Conservation (phyloP, 2,329 filamentous ascomycete species). For the Trichoderma atroviride region DNA sequence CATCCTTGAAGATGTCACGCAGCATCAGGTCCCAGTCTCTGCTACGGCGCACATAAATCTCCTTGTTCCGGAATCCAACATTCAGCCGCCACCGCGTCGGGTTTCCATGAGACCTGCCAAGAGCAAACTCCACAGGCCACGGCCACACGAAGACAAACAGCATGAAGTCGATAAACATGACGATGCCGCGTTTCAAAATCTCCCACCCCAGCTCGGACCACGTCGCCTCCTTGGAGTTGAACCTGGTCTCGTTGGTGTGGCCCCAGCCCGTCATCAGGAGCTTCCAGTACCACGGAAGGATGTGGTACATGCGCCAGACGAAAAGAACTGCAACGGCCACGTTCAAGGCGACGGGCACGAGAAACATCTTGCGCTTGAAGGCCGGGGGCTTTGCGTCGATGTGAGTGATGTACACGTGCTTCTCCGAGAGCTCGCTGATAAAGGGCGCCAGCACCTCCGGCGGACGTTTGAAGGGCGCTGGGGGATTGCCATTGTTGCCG, state of each 20-base stretch:
- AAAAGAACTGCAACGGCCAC: constrained; percentile 65
- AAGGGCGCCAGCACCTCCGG: constrained; percentile 67
- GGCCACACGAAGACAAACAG: constrained; percentile 69
- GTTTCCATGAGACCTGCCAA: constrained; percentile 59
- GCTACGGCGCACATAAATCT: constrained; percentile 80
- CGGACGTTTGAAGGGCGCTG: constrained; percentile 69
- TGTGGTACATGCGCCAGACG: constrained; percentile 67
- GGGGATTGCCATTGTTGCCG: constrained; percentile 44
- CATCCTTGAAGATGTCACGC: constrained; percentile 55
- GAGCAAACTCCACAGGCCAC: constrained; percentile 74
- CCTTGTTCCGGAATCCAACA: constrained; percentile 75
- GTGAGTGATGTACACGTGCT: constrained; percentile 82
- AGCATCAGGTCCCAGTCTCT: constrained; percentile 69
- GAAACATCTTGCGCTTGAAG: constrained; percentile 82
- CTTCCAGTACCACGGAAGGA: constrained; percentile 72
- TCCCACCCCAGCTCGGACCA: constrained; percentile 60
- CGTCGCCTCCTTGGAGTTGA: constrained; percentile 59
- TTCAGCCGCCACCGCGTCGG: constrained; percentile 73
- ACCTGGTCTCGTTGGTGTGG: constrained; percentile 65
- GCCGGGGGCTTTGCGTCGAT: constrained; percentile 70
- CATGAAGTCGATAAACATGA: constrained; percentile 74
- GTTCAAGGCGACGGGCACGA: constrained; percentile 79
- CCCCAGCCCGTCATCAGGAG: constrained; percentile 68
- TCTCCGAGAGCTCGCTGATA: constrained; percentile 64
- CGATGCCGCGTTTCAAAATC: constrained; percentile 61